These are phyloP conservation scores for Bipolaris zeicola DNA, from an alignment of 2,329 filamentous ascomycete species.

Conservation along the genomic window DNA sequence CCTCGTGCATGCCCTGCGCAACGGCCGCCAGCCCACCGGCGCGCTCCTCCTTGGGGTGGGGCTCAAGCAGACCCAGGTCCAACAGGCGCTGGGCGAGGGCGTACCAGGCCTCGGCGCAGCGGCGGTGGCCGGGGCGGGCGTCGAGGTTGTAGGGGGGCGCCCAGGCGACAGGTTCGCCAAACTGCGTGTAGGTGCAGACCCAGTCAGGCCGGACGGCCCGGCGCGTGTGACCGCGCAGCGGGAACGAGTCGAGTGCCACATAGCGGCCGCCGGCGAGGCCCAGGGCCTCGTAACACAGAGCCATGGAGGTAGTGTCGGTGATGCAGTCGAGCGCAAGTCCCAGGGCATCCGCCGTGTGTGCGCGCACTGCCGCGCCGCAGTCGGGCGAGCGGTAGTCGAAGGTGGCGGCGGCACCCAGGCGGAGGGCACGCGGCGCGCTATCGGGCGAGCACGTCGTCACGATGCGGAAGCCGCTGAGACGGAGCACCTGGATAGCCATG, in stretches of 20 bases:
- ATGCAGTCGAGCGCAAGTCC: conserved; percentile 13
- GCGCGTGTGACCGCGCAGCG: background rate
- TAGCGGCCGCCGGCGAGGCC: conserved; percentile 28
- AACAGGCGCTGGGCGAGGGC: too few species aligned
- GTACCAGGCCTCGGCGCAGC: too few species aligned
- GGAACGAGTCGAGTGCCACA: conserved; percentile 14
- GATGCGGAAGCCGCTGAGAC: background rate
- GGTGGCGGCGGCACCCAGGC: conserved; percentile 8
- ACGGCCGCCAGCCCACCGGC: too few species aligned
- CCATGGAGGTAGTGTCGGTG: conserved; percentile 28
- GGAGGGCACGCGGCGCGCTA: background rate
- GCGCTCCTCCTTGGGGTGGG: too few species aligned
- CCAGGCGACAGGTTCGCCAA: background rate
- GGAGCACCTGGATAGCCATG: background rate
- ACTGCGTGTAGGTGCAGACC: background rate
- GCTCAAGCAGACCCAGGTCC: too few species aligned
- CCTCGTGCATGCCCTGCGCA: too few species aligned
- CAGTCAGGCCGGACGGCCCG: background rate
- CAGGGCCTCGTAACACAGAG: conserved; percentile 29
- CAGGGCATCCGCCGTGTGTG: conserved; percentile 4
- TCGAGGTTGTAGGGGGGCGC: too few species aligned
- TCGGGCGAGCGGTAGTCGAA: conserved; percentile 16
- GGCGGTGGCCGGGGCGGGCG: too few species aligned
- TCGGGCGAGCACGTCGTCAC: background rate
- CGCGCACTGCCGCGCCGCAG: conserved; percentile 10